Evolutionary conservation across 345 rosid genomes (phyloP).

Genomic region (Durio zibethinus): DNA sequence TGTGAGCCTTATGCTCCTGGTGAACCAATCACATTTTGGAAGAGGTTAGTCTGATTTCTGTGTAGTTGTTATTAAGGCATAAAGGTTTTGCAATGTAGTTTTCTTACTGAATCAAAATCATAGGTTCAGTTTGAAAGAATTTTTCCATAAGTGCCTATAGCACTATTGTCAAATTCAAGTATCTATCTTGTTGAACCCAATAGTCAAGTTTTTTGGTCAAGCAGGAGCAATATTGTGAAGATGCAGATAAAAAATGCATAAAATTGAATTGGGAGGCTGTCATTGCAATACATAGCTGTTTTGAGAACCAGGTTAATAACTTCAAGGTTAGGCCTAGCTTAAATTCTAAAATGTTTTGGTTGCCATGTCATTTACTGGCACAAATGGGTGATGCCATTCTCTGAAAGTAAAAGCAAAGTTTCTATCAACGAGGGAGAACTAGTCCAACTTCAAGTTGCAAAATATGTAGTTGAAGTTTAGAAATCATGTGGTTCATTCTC

Average conservation of each 20-base stretch:
- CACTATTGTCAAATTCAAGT: background rate
- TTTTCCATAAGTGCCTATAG: background rate
- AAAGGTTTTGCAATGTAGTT: background rate
- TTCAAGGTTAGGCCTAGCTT: background rate
- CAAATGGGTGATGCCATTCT: background rate
- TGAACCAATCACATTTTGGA: slow-evolving; percentile 71
- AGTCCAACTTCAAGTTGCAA: background rate
- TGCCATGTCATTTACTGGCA: background rate
- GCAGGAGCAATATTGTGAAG: background rate
- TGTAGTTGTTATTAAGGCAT: background rate
- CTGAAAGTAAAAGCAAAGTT: background rate
- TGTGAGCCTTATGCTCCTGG: slow-evolving; percentile 75
- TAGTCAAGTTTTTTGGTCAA: background rate
- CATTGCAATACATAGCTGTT: background rate
- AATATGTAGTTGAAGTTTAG: background rate
- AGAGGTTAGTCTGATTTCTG: slow-evolving; percentile 47
- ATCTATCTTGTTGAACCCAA: background rate
- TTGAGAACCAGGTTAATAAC: background rate
- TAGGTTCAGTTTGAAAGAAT: background rate
- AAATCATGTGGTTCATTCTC: background rate
- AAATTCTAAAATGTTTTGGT: background rate
- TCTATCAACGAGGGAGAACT: background rate
- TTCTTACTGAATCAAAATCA: background rate
- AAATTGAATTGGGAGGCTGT: background rate
- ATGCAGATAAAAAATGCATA: background rate